Evolutionary conservation across 306 rosid species (phyloP), one percentile per base, ranked within the genome.

Genomic region (Vigna hirtella): DNA sequence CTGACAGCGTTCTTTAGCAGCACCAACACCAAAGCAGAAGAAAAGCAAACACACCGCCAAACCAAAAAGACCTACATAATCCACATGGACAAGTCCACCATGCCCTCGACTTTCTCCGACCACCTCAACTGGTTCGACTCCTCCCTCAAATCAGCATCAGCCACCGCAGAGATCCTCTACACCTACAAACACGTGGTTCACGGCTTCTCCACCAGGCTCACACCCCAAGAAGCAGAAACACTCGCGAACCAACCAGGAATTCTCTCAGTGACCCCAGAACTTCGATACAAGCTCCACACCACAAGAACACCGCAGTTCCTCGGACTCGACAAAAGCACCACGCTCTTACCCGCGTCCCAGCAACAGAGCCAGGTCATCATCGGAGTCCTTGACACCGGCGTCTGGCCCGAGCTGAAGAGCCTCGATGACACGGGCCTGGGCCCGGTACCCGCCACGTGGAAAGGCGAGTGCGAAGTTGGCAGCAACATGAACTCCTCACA

Each of bases 221-320:
- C 98, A 0, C 30, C 30, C 2, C 79, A 85, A 63, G 97, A 94
- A 83, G 97, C 92, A 0, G 79, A 88, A 51, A 45, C 73, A 40
- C 96, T 94, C 0, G 76, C 69, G 13, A 79, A 90, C 67, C 91
- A 87, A 58, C 85, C 87, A 0, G 97, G 96, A 62, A 86, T 94
- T 52, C 89, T 94, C 57, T 85, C 86, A 28, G 87, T 94, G 32
- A 57, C 75, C 5, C 92, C 89, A 6, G 98, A 94, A 68, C 57
- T 77, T 28, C 86, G 49, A 52, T 94, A 92, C 43, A 86, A 92
- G 80, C 98, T 94, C 26, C 98, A 94, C 61, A 94, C 97, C 16
- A 94, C 98, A 48, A 77, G 98, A 81, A 88, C 98, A 0, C 98
- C 98, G 0, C 49, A 83, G 77, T 94, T 94, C 68, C 97, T 94